A percentile compares a stretch with the other conserved stretches of the same genome.
phyloP scores from a whole-genome alignment of 192 early-diverging fungal genomes.

The Mortierella claussenii region DNA sequence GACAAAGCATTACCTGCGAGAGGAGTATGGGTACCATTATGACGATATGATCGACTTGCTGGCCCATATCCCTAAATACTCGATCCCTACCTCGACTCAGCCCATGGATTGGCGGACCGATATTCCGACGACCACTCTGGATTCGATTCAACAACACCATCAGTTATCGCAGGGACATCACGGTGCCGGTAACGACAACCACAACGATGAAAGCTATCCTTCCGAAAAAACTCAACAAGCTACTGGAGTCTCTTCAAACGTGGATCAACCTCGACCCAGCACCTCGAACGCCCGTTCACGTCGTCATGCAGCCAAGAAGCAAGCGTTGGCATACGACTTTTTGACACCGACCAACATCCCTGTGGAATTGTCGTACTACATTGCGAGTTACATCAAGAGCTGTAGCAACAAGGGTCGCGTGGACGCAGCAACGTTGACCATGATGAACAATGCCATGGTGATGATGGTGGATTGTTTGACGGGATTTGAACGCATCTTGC shows the following conservation, averaged over 20 bases:
- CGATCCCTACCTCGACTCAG: constrained; percentile 51
- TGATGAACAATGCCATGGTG: constrained; percentile 62
- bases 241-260: not conserved
- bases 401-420: constrained; percentile 50
- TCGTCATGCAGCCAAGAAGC: constrained; percentile 26
- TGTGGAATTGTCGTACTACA: constrained; percentile 68
- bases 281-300: constrained; percentile 9
- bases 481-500: constrained; percentile 84
- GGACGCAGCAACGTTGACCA: constrained; percentile 57
- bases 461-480: constrained; percentile 67
- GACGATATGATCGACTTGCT: constrained; percentile 76
- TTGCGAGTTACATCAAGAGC: constrained; percentile 64
- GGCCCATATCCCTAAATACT: constrained; percentile 70
- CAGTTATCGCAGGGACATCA: too few relatives aligned
- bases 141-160: constrained; percentile 4
- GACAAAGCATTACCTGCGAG: constrained; percentile 87
- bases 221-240: constrained; percentile 8
- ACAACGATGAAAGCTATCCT: not conserved
- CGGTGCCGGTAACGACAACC: too few relatives aligned
- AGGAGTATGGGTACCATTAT: constrained; percentile 73
- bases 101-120: constrained; percentile 41
- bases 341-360: constrained; percentile 61
- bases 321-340: constrained; percentile 30
- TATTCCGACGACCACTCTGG: constrained; percentile 21
- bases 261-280: not conserved